phyloP scores from a whole-genome alignment of 371 early-diverging fungal species.

The Dichotomocladium elegans region DNA sequence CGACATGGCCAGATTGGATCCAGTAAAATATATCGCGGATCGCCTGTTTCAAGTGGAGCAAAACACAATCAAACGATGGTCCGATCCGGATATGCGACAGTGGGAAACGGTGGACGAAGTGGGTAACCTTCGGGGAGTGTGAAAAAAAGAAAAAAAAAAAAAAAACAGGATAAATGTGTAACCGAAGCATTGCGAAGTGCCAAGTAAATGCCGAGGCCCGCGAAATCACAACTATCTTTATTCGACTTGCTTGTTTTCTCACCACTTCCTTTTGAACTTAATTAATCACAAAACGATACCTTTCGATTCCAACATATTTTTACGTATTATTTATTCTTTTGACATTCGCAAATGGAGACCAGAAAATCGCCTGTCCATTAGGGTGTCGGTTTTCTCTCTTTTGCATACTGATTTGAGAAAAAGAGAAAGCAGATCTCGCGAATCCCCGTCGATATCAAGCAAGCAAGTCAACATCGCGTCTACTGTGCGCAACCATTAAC shows the following conservation, averaged over 20 bases:
- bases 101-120: neutral
- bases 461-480: neutral
- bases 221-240: neutral
- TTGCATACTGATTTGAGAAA: neutral
- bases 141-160: too few relatives aligned
- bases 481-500: neutral
- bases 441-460: neutral
- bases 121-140: too few relatives aligned
- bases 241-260: neutral
- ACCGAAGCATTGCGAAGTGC: neutral
- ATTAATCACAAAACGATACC: too few relatives aligned
- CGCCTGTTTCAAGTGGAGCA: conserved; percentile 21
- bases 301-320: too few relatives aligned
- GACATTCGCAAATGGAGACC: neutral
- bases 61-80: conserved; percentile 22
- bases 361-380: neutral
- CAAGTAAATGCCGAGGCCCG: neutral
- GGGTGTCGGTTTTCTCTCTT: conserved; percentile 1
- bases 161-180: too few relatives aligned
- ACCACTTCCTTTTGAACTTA: neutral
- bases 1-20: neutral
- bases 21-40: conserved; percentile 22
- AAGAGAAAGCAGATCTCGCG: conserved; percentile 1
- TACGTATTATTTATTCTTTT: neutral
- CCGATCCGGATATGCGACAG: neutral